Conservation (phyloP, 805 yeast species). For the Saccharomyces paradoxus region DNA sequence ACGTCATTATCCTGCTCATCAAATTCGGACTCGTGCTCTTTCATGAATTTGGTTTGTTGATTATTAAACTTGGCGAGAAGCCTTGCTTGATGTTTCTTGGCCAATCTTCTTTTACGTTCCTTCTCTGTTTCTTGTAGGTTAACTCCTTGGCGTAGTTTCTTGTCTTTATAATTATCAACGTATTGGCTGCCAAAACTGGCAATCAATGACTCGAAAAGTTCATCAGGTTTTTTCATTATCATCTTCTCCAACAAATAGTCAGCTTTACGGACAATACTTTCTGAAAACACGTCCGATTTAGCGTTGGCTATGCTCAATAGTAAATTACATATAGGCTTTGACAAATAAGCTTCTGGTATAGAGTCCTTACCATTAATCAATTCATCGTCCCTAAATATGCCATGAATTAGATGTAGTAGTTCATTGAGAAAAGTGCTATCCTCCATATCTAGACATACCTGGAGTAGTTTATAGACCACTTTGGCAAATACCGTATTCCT, state of each 20-base stretch:
- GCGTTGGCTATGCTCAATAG: conserved; percentile 46
- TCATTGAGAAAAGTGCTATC: conserved; percentile 51
- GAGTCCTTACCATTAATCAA: conserved; percentile 33
- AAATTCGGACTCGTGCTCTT: conserved; percentile 37
- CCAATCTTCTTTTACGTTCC: conserved; percentile 49
- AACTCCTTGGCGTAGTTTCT: conserved; percentile 35
- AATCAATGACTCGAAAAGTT: conserved; percentile 43
- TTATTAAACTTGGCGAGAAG: conserved; percentile 55
- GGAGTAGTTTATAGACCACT: conserved; percentile 49
- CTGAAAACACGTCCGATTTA: conserved; percentile 36
- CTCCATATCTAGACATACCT: conserved; percentile 40
- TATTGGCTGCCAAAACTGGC: conserved; percentile 52
- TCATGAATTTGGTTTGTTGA: conserved; percentile 70
- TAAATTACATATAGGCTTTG: conserved; percentile 49
- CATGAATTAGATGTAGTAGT: conserved; percentile 63
- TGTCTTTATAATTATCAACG: conserved; percentile 41
- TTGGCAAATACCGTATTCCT: conserved; percentile 48
- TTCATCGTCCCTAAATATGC: conserved; percentile 47
- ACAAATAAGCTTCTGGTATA: conserved; percentile 39
- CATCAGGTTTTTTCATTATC: conserved; percentile 38
- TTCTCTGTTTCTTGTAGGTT: conserved; percentile 42
- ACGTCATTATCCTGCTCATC: conserved; percentile 37
- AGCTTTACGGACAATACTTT: conserved; percentile 44
- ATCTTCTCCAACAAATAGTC: conserved; percentile 46
- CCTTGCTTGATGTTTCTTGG: conserved; percentile 53